These are phyloP conservation scores for Catenaria anguillulae DNA, from an alignment of 371 early-diverging fungal genomes.

Conservation along the genomic window DNA sequence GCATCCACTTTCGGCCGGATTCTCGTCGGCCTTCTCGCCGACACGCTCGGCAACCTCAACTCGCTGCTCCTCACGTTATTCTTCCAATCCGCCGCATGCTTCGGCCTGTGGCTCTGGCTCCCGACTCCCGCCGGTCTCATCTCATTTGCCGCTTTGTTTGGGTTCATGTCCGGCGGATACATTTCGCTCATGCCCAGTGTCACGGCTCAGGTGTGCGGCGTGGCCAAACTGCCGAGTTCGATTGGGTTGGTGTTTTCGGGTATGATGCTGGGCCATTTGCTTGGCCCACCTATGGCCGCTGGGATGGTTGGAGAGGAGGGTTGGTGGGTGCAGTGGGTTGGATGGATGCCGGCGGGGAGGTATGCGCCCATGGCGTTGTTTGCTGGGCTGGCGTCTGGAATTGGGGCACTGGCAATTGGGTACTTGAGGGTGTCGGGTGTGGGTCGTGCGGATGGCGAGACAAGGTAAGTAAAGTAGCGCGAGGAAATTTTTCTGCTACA, in stretches of 20 bases:
- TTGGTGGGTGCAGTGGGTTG: no score
- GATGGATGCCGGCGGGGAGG: no score
- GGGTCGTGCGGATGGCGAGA: no score
- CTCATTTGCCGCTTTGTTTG: slow-evolving; percentile 37
- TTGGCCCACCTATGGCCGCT: neutral
- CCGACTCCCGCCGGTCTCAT: slow-evolving; percentile 25
- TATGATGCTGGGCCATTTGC: slow-evolving; percentile 18
- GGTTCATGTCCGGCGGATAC: slow-evolving; percentile 41
- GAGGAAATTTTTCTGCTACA: no score
- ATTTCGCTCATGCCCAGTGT: slow-evolving; percentile 29
- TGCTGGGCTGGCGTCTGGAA: no score
- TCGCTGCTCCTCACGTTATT: slow-evolving; percentile 27
- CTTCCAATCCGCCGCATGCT: slow-evolving; percentile 22
- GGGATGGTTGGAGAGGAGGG: neutral
- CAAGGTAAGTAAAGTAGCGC: no score
- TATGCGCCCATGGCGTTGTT: no score
- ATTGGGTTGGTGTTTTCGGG: slow-evolving; percentile 24
- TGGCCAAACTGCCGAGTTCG: slow-evolving; percentile 19
- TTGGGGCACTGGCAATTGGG: no score
- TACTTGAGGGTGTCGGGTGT: no score
- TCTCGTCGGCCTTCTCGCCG: slow-evolving; percentile 30
- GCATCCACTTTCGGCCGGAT: slow-evolving; percentile 19
- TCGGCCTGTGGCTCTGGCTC: slow-evolving; percentile 46
- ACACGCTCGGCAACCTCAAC: slow-evolving; percentile 40
- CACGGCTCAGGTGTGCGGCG: slow-evolving; percentile 33